A percentile compares a stretch with the other conserved stretches of the same genome.
Evolutionary conservation across 768 basidiomycete genomes (phyloP).

Genomic region (Gymnopilus dilepis): DNA sequence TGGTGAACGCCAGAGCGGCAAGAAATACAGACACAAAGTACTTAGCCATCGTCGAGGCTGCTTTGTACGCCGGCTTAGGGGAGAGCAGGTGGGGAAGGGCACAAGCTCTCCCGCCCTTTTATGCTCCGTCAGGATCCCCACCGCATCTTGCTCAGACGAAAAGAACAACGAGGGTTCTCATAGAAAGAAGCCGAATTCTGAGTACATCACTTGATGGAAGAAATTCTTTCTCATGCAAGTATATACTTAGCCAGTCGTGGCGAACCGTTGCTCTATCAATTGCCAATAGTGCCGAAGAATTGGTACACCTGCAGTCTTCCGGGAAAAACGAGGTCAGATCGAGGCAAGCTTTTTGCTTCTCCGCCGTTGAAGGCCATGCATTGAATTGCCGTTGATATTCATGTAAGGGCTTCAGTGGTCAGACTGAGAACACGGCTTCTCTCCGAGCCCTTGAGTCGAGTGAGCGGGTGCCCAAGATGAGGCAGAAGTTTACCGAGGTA

Average conservation of each 20-base stretch:
- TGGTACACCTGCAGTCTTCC: neutral
- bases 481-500: conserved; percentile 3
- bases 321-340: neutral
- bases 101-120: neutral
- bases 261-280: neutral
- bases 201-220: conserved; percentile 3
- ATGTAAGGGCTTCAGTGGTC: neutral
- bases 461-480: no score
- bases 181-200: conserved; percentile 2
- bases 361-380: neutral
- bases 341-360: neutral
- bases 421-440: no score
- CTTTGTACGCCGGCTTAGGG: no score
- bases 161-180: neutral
- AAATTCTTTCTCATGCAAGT: conserved; percentile 3
- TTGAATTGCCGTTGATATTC: neutral
- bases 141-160: neutral
- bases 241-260: neutral
- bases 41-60: neutral
- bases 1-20: neutral
- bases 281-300: neutral
- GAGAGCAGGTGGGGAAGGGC: neutral
- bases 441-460: no score
- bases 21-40: neutral
- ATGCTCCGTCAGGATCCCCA: neutral